Evolutionary conservation across 106 monocot genomes (phyloP).

Genomic region (Chionographis japonica): DNA sequence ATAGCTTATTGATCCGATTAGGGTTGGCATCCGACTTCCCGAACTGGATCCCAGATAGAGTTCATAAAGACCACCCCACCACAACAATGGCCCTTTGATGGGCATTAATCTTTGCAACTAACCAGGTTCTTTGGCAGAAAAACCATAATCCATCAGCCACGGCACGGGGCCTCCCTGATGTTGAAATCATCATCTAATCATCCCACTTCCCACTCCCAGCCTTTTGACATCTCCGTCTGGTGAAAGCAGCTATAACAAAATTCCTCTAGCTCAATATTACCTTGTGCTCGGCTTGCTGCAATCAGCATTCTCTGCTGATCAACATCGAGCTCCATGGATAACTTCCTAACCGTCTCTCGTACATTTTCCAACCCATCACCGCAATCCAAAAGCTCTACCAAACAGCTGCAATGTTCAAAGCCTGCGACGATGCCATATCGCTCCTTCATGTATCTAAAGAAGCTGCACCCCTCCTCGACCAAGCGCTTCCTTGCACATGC

Average conservation of each 20-base stretch:
- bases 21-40: too few relatives aligned
- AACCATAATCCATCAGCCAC: not conserved
- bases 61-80: too few relatives aligned
- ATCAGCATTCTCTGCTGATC: not conserved
- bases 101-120: not conserved
- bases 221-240: not conserved
- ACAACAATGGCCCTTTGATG: too few relatives aligned
- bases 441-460: slow-evolving; percentile 39
- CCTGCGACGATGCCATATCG: slow-evolving; percentile 29
- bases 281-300: not conserved
- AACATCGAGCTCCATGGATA: slow-evolving; percentile 8
- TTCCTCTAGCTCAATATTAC: slow-evolving; percentile 7
- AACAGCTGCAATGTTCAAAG: slow-evolving; percentile 39
- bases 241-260: not conserved
- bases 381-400: slow-evolving; percentile 47
- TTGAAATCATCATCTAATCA: not conserved
- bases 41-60: too few relatives aligned
- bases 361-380: not conserved
- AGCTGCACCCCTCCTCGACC: slow-evolving; percentile 32
- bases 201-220: slow-evolving; percentile 17
- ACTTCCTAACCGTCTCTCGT: slow-evolving; percentile 1
- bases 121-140: not conserved
- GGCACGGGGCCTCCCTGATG: too few relatives aligned
- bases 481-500: slow-evolving; percentile 47
- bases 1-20: too few relatives aligned